phyloP scores from a whole-genome alignment of 305 asterid genomes.

The Fraxinus platypoda region DNA sequence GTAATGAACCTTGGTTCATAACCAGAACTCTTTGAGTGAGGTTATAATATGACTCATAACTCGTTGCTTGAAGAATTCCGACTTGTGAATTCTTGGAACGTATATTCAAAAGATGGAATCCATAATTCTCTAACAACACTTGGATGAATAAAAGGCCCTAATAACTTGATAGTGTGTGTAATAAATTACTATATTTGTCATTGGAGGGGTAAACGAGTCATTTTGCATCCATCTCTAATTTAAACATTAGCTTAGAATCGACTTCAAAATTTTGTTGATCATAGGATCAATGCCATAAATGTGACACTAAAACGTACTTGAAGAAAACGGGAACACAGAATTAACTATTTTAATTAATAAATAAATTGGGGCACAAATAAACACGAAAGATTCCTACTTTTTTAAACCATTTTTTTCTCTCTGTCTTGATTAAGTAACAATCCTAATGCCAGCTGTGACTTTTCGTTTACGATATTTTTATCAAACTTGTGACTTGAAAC shows the following conservation, averaged over 20 bases:
- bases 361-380: background rate
- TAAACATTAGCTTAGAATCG: background rate
- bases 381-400: background rate
- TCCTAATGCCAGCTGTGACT: background rate
- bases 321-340: background rate
- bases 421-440: background rate
- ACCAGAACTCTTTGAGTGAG: background rate
- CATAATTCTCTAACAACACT: background rate
- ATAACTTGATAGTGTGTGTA: background rate
- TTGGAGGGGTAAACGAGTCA: background rate
- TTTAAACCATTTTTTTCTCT: too few species aligned
- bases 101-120: background rate
- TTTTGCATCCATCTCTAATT: background rate
- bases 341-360: background rate
- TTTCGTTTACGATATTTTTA: background rate
- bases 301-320: background rate
- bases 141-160: background rate
- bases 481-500: slow-evolving; percentile 35
- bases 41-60: background rate
- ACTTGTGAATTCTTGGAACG: background rate
- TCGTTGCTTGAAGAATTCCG: background rate
- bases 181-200: background rate
- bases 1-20: background rate
- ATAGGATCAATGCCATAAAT: background rate
- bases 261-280: background rate